Conservation (phyloP, 306 rosid species). For the Sicyos edulis region DNA sequence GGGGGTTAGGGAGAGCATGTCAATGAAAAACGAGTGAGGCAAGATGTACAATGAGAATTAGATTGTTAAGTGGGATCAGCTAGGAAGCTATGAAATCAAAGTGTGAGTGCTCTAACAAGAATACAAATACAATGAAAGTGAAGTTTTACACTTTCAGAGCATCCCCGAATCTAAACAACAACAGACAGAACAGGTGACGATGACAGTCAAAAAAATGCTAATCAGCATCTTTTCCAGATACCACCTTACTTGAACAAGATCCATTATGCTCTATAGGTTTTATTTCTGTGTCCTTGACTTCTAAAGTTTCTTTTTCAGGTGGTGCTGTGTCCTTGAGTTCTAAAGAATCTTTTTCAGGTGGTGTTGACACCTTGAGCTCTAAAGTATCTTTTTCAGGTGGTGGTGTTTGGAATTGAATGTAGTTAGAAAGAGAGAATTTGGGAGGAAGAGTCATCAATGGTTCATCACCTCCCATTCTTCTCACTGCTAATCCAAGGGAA, state of each 20-base stretch:
- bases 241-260: too few species aligned
- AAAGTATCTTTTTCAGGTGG: constrained; percentile 16
- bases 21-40: not conserved
- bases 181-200: not conserved
- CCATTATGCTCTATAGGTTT: too few species aligned
- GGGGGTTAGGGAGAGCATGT: not conserved
- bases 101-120: constrained; percentile 11
- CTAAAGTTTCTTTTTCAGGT: too few species aligned
- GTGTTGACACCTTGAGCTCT: too few species aligned
- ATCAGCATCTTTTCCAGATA: constrained; percentile 15
- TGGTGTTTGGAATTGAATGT: constrained; percentile 38
- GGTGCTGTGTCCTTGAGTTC: too few species aligned
- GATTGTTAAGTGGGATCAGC: not conserved
- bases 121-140: constrained; percentile 6
- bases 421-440: constrained; percentile 66
- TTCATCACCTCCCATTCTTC: constrained; percentile 42
- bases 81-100: not conserved
- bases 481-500: constrained; percentile 60
- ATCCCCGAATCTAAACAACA: not conserved
- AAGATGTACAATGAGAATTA: not conserved
- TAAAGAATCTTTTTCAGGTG: too few species aligned
- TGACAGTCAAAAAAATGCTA: constrained; percentile 10
- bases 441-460: constrained; percentile 58
- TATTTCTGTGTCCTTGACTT: too few species aligned
- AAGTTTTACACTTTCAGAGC: not conserved